Conservation (phyloP, 495 filamentous ascomycete genomes). For the Extremus antarcticus region DNA sequence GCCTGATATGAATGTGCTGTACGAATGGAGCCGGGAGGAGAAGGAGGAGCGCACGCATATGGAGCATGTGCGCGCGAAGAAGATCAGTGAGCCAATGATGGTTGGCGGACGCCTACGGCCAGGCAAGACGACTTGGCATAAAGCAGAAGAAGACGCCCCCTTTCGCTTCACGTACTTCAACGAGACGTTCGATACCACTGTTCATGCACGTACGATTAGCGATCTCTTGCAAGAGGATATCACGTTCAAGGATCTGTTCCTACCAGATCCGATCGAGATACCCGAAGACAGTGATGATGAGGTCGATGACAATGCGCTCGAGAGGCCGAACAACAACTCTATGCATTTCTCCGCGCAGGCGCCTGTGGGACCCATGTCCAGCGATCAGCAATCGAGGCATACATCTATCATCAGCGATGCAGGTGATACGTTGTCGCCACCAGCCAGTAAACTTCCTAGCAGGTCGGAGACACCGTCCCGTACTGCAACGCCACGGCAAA, state of each 20-base stretch:
- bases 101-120: slow-evolving; percentile 80
- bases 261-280: slow-evolving; percentile 56
- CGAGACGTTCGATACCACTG: slow-evolving; percentile 85
- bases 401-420: slow-evolving; percentile 1
- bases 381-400: background rate
- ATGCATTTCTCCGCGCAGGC: background rate
- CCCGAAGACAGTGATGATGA: slow-evolving; percentile 39
- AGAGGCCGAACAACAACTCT: background rate
- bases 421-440: background rate
- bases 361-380: background rate
- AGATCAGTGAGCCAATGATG: slow-evolving; percentile 83
- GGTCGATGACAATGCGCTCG: slow-evolving; percentile 16
- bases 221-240: slow-evolving; percentile 77
- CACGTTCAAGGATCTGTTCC: slow-evolving; percentile 76
- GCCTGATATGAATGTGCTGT: slow-evolving; percentile 64
- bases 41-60: slow-evolving; percentile 66
- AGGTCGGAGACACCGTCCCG: slow-evolving; percentile 9
- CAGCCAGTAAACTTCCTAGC: background rate
- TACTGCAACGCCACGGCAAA: slow-evolving; percentile 16
- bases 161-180: slow-evolving; percentile 99
- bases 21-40: slow-evolving; percentile 85
- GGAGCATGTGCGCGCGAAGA: slow-evolving; percentile 79
- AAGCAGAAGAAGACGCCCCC: slow-evolving; percentile 77
- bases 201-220: slow-evolving; percentile 89
- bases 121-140: slow-evolving; percentile 68